Conservation (phyloP, 2,329 filamentous ascomycete species). For the Aspergillus sp. region DNA sequence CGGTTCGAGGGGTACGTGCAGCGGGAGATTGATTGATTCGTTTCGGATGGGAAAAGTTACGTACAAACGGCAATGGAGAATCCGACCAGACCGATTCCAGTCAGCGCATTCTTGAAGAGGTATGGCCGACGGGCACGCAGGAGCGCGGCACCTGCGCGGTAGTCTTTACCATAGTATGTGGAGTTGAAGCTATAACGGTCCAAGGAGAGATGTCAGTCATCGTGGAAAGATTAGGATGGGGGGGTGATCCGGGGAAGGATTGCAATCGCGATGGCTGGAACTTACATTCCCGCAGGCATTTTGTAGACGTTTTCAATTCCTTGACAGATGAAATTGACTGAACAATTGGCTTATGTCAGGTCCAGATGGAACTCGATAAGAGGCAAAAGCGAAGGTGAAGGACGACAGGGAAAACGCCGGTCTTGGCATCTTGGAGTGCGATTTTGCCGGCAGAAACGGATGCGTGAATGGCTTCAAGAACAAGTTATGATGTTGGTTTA, state of each 20-base stretch:
- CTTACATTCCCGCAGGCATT: conserved; percentile 20
- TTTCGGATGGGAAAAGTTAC: conserved; percentile 33
- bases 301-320: background rate
- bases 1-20: too few relatives aligned
- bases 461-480: too few relatives aligned
- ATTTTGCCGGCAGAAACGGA: too few relatives aligned
- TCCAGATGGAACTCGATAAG: too few relatives aligned
- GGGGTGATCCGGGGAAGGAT: background rate
- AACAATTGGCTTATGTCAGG: background rate
- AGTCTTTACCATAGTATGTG: conserved; percentile 88
- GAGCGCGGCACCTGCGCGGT: conserved; percentile 80
- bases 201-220: conserved; percentile 2
- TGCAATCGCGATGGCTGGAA: background rate
- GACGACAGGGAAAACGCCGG: background rate
- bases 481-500: too few relatives aligned
- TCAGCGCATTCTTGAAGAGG: conserved; percentile 80
- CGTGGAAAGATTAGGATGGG: background rate
- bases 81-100: conserved; percentile 68
- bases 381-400: background rate
- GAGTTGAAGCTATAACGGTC: conserved; percentile 53
- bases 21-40: too few relatives aligned
- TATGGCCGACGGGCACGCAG: conserved; percentile 90
- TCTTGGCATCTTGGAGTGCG: background rate
- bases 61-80: conserved; percentile 85
- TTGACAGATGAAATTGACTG: background rate